Conservation (phyloP, 208 protist genomes). For the Acanthamoeba royreba region DNA sequence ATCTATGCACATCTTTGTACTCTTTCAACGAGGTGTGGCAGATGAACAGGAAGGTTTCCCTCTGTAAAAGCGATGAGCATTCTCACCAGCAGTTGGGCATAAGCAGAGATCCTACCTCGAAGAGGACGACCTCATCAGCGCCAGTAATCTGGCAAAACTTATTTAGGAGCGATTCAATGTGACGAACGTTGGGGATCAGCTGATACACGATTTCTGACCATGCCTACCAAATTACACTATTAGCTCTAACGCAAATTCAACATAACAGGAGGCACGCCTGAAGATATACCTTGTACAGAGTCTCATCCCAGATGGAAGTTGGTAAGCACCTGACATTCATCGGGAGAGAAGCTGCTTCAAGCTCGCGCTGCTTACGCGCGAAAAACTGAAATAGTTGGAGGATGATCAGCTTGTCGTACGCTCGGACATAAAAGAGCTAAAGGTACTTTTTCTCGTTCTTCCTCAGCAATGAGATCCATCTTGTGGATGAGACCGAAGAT, state of each 20-base stretch:
- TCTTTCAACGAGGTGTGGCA: conserved; percentile 81
- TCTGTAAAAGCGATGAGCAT: conserved; percentile 94
- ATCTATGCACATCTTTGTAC: conserved; percentile 76
- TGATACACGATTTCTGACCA: conserved; percentile 92
- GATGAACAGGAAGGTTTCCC: conserved; percentile 94
- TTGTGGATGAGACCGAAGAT: conserved; percentile 98
- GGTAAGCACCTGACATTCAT: conserved; percentile 92
- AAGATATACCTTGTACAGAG: conserved; percentile 95
- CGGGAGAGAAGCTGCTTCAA: conserved; percentile 71
- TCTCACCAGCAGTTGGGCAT: not conserved
- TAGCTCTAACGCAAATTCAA: no score
- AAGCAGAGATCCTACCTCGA: no score
- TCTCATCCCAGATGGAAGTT: conserved; percentile 98
- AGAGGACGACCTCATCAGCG: conserved; percentile 88
- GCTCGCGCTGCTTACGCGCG: conserved; percentile 63
- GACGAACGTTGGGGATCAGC: conserved; percentile 93
- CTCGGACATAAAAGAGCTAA: not conserved
- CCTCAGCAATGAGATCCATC: conserved; percentile 92
- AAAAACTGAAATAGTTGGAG: conserved; percentile 59
- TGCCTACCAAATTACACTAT: no score
- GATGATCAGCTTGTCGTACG: not conserved
- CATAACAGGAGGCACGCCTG: no score
- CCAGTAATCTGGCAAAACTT: conserved; percentile 91
- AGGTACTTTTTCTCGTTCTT: conserved; percentile 48
- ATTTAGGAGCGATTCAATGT: conserved; percentile 88